A percentile compares a stretch with the other conserved stretches of the same genome.
Evolutionary conservation across 257 asterid species (phyloP).

Genomic region (Solanum peruvianum): DNA sequence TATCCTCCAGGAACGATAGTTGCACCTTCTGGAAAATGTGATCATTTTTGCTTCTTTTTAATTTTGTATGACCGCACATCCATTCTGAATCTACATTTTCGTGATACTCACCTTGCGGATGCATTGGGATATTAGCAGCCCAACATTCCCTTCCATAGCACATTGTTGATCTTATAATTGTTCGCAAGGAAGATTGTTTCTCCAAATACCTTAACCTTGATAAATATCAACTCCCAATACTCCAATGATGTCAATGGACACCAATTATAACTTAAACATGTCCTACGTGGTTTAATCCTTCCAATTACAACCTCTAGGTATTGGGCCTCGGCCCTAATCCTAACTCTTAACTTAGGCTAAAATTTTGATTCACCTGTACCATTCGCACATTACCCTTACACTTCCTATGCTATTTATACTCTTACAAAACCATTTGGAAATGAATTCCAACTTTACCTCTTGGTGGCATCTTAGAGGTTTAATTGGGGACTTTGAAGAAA

Average conservation of each 20-base stretch:
- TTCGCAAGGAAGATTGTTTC: background rate
- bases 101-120: background rate
- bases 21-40: background rate
- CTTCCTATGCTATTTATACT: background rate
- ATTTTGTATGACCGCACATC: background rate
- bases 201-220: background rate
- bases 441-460: background rate
- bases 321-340: background rate
- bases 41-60: background rate
- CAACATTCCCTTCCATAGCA: background rate
- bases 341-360: background rate
- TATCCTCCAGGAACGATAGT: background rate
- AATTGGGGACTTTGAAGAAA: background rate
- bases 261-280: background rate
- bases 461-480: background rate
- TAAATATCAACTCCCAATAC: background rate
- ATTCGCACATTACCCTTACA: background rate
- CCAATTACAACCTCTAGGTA: background rate
- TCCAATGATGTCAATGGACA: background rate
- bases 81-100: background rate
- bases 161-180: background rate
- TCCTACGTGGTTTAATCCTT: background rate
- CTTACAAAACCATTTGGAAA: background rate
- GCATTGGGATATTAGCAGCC: background rate
- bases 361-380: background rate